Conservation (phyloP, 345 rosid genomes). For the Aquilaria malaccensis region DNA sequence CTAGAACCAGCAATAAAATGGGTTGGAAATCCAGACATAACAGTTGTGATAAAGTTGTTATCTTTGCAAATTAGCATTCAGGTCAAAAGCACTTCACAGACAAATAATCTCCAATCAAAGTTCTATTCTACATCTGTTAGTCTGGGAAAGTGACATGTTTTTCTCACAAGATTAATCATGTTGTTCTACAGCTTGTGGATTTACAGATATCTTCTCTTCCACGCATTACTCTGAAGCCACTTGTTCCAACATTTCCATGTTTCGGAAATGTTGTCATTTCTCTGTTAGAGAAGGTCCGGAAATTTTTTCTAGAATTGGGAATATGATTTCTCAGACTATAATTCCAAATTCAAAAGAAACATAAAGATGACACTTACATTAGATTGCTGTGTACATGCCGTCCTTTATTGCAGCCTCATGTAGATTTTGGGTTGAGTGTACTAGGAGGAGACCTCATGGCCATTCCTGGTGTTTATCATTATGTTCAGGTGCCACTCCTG, state of each 20-base stretch:
- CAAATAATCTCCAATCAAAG: too few species aligned
- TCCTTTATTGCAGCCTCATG: conserved; percentile 49
- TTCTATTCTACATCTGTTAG: not conserved
- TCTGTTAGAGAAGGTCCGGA: conserved; percentile 57
- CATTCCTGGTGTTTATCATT: conserved; percentile 66
- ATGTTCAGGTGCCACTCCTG: conserved; percentile 72
- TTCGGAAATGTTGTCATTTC: conserved; percentile 51
- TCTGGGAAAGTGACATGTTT: not conserved
- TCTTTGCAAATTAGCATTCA: conserved; percentile 27
- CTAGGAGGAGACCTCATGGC: conserved; percentile 85
- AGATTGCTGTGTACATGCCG: not conserved
- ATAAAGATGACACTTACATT: conserved; percentile 7
- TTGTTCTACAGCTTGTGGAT: conserved; percentile 53
- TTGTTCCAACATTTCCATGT: conserved; percentile 74
- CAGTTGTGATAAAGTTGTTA: conserved; percentile 25
- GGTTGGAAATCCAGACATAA: conserved; percentile 49
- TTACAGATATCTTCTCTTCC: conserved; percentile 42
- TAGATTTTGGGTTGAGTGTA: conserved; percentile 66
- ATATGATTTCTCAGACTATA: not conserved
- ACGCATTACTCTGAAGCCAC: conserved; percentile 60
- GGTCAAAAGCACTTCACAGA: conserved; percentile 25
- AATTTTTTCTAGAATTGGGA: not conserved
- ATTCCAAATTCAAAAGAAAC: not conserved
- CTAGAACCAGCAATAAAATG: conserved; percentile 37
- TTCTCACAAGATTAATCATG: conserved; percentile 10